Evolutionary conservation across 371 early-diverging fungal genomes (phyloP), one percentile per base, ranked within the genome.

Genomic region (Syncephalis plumigaleata): DNA sequence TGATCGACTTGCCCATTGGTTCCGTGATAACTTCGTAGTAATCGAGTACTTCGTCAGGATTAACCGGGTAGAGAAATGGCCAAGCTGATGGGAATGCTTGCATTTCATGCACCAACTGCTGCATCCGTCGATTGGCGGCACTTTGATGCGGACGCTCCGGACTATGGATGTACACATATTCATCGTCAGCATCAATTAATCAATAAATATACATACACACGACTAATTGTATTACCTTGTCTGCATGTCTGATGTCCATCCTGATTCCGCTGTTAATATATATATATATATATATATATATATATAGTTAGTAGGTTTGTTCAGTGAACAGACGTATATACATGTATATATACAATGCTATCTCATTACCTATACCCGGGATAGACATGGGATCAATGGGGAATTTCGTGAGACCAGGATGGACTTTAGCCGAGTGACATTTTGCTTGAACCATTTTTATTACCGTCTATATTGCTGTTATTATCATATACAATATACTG

Each of bases 31-130:
- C 79, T 5, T 80, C 74, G 52, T 93, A 92, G 61, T 99, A 99
- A 59, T 98, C 98, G 2, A 90, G 79, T 0, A 99, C 98, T 24
- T 85, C 79, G 17, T 86, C 78, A 1, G 79, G 70, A 48, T 88
- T 81, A 8, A 99, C 99, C 8, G 99, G 98, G 45, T 93, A 83
- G 39, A 80, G 66, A 64, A 99, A 99, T 18, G 99, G 98, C 99
- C 99, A 98, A 3, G 98, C 76, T 38, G 73, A 69, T 3, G 81
- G 66, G 59, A 92, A 75, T 7, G 68, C 78, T 56, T 79, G 67
- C 48, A 91, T 67, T 51, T 86, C 87, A 23, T 70, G 63, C 15
- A 90, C 77, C 24, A 91, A 61, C 47, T 74, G 80, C 36, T 70
- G 62, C 71, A 87, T 73, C 52, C 77, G 71, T 44, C 75, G 71